Conservation (phyloP, 2,329 filamentous ascomycete species). For the Fusarium lateritium region DNA sequence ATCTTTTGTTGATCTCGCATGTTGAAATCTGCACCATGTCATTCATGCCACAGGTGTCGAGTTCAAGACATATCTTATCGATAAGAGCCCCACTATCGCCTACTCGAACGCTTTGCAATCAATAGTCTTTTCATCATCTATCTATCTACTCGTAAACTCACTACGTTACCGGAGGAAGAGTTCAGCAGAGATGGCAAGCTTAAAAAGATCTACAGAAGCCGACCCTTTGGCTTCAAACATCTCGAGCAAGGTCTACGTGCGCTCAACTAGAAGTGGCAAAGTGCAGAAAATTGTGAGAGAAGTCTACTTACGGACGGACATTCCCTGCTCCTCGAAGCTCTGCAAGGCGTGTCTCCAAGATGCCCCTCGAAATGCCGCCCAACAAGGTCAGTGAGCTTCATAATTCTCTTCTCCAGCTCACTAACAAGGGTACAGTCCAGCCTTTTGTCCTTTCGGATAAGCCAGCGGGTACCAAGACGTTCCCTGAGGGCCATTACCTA, state of each 20-base stretch:
- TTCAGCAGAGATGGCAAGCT: slow-evolving; percentile 70
- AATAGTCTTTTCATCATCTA: slow-evolving; percentile 41
- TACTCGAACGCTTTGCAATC: slow-evolving; percentile 45
- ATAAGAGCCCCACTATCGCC: slow-evolving; percentile 50
- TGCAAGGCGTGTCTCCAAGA: slow-evolving; percentile 82
- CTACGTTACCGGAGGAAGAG: slow-evolving; percentile 8
- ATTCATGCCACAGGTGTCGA: not conserved
- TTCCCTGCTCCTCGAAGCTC: slow-evolving; percentile 94
- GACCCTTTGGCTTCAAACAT: slow-evolving; percentile 78
- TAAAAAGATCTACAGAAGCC: slow-evolving; percentile 70
- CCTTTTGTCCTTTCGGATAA: slow-evolving; percentile 92
- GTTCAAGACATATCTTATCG: slow-evolving; percentile 45
- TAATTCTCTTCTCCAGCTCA: not conserved
- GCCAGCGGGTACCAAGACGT: slow-evolving; percentile 86
- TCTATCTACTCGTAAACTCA: slow-evolving; percentile 20
- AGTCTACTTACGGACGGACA: slow-evolving; percentile 95
- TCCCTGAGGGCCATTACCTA: slow-evolving; percentile 91
- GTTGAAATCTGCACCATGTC: not conserved
- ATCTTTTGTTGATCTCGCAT: not conserved
- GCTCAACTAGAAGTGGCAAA: slow-evolving; percentile 95
- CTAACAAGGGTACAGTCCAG: slow-evolving; percentile 66
- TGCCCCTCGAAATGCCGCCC: slow-evolving; percentile 84
- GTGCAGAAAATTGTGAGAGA: slow-evolving; percentile 99
- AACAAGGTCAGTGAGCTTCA: slow-evolving; percentile 71
- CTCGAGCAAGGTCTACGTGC: slow-evolving; percentile 95